Evolutionary conservation across 352 stramenopile genomes (phyloP), one percentile per base, ranked within the genome.

Genomic region (Thraustotheca clavata): DNA sequence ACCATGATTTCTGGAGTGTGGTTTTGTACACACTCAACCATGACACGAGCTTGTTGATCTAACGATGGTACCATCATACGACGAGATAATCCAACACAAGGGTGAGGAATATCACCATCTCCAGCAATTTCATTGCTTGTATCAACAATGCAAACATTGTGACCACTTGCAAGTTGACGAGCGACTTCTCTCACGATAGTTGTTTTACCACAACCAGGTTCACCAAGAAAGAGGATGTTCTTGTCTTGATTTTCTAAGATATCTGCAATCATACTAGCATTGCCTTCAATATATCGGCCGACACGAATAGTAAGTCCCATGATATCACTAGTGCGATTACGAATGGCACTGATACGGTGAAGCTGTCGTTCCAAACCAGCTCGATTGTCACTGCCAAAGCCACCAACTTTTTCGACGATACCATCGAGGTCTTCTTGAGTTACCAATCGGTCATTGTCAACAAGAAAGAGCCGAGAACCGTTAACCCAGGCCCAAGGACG

Each of bases 71-170:
- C 69, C 69, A 71, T 73, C 18, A 73, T 59, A 27, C 69, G 69
- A 7, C 49, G 63, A 22, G 69, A 59, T 4, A 60, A 46, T 14
- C 62, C 69, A 11, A 71, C 61, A 54, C 83, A 93, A 26, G 47
- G 48, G 59, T 96, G 87, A 22, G 84, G 86, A 47, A 88, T 69
- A 49, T 84, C 62, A 16, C 87, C 86, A 62, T 94, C 83, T 11
- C 54, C 52, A 55, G 74, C 83, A 68, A 96, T 96, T 68, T 95
- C 86, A 72, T 96, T 96, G n/a, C 74, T 91, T 26, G 87, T 95
- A 70, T 97, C 89, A 24, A 96, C 83, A 38, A 95, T 89, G 20
- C 83, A 76, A 9, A 94, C 78, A 59, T 92, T 95, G 71, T 84
- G 70, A 35, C 71, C 73, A 12, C 77, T 62, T 0, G 86, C 75